Base-by-base conservation (phyloP, 352 stramenopile genomes). In the Elongisporangium anandrum region DNA sequence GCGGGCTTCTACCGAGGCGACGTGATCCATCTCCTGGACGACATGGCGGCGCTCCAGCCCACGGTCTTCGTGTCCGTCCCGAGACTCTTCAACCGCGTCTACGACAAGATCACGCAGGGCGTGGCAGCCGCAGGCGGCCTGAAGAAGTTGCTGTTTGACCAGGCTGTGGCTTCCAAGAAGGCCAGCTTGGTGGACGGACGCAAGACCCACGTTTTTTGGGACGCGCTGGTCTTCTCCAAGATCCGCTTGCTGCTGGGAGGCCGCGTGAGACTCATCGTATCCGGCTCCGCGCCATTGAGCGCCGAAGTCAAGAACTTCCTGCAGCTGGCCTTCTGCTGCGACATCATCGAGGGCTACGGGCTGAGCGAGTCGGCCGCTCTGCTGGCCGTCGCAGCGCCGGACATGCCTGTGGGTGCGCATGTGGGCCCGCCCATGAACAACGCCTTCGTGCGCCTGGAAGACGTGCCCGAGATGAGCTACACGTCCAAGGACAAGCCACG, bases 391-490 rank as follows among this genome's bases (percentile, higher is more conserved):
- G 81, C 76, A 5, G 51, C 59, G 1, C 50, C 63, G 1, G 69
- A 81, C n/a, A 77, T 82, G 39, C 62, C 69, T 0, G 53, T 65
- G 47, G 82, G 81, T 17, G 85, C 93, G 16, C 94, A 98, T 78
- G 94, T 98, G 0, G 96, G 96, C 22, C 77, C 77, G 21, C 92
- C 94, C 1, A 69, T 87, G 38, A 71, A 77, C 34, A 88, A 81
- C 59, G 71, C 75, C 15, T 90, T 98, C 64, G 79, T 98, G 57
- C 88, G 94, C 15, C 81, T 99, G 26, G 84, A 91, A 24, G 90
- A 98, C 66, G 91, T 98, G 16, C 85, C 92, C 2, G 96, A 99
- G 62, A 98, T 99, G 96, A 90, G 88, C 59, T 99, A 98, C 74
- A 83, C 85, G 3, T 85, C 63, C 61, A 70, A 64, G 1, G 84